Evolutionary conservation across 805 yeast species (phyloP).

Genomic region (Jamesozyma piceae): DNA sequence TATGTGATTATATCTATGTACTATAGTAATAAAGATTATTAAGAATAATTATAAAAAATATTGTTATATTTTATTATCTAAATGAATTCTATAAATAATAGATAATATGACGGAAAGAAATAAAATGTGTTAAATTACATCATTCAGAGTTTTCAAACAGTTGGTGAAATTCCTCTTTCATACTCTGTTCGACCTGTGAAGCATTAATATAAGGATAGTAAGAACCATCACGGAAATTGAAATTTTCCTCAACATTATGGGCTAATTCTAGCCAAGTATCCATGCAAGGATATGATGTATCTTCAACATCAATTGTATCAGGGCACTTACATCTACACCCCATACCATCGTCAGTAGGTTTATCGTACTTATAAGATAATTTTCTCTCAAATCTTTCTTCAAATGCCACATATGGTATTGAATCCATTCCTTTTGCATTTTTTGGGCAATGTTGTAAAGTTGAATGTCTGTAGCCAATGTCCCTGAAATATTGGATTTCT

Average conservation of each 20-base stretch:
- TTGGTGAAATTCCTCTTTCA: constrained; percentile 2
- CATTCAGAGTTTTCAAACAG: background rate
- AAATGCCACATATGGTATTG: constrained; percentile 32
- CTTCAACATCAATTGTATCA: constrained; percentile 47
- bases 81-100: background rate
- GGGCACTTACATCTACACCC: constrained; percentile 88
- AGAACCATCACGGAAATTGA: constrained; percentile 5
- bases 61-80: background rate
- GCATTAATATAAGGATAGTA: constrained; percentile 6
- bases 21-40: background rate
- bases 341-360: constrained; percentile 38
- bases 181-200: background rate
- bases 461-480: constrained; percentile 82
- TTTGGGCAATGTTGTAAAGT: constrained; percentile 76
- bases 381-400: constrained; percentile 18
- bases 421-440: constrained; percentile 28
- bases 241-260: constrained; percentile 5
- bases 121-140: too few species aligned
- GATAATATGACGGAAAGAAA: background rate
- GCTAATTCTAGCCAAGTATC: constrained; percentile 40
- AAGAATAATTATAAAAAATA: background rate
- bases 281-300: constrained; percentile 43
- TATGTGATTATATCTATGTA: background rate
- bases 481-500: constrained; percentile 84
- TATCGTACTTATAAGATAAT: constrained; percentile 28